A percentile compares a stretch with the other conserved stretches of the same genome.
Conservation (phyloP, 1,284 basidiomycete genomes). For the Marasmius sp. region DNA sequence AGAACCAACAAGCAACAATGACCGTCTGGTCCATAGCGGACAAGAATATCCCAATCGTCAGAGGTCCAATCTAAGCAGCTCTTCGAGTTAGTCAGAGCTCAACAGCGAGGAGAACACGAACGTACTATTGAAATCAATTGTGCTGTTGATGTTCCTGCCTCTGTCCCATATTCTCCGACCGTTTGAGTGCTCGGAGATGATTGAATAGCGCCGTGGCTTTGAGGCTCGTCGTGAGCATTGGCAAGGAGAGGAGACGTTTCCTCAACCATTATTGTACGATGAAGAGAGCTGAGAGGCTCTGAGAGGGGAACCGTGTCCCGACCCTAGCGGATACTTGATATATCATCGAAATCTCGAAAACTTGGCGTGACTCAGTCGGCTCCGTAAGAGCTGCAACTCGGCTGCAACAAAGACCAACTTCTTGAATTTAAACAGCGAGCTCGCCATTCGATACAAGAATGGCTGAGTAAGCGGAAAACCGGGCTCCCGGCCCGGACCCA, state of each 20-base stretch:
- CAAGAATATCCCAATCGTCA: conserved; percentile 59
- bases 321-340: too few relatives aligned
- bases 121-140: neutral
- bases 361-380: too few relatives aligned
- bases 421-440: too few relatives aligned
- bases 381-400: too few relatives aligned
- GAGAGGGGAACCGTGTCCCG: too few relatives aligned
- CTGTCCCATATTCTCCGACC: neutral
- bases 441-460: too few relatives aligned
- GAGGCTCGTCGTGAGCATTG: neutral
- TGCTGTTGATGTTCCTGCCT: neutral
- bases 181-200: neutral
- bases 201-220: neutral
- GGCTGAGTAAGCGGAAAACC: too few relatives aligned
- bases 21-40: conserved; percentile 60
- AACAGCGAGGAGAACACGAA: neutral
- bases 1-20: conserved; percentile 46
- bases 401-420: too few relatives aligned
- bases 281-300: too few relatives aligned
- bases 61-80: conserved; percentile 47
- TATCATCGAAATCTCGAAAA: too few relatives aligned
- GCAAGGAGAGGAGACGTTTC: neutral
- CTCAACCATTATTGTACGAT: neutral
- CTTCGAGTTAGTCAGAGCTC: neutral
- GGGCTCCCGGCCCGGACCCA: too few relatives aligned